phyloP scores from a whole-genome alignment of 1,284 basidiomycete genomes.

The Athelia sp. region DNA sequence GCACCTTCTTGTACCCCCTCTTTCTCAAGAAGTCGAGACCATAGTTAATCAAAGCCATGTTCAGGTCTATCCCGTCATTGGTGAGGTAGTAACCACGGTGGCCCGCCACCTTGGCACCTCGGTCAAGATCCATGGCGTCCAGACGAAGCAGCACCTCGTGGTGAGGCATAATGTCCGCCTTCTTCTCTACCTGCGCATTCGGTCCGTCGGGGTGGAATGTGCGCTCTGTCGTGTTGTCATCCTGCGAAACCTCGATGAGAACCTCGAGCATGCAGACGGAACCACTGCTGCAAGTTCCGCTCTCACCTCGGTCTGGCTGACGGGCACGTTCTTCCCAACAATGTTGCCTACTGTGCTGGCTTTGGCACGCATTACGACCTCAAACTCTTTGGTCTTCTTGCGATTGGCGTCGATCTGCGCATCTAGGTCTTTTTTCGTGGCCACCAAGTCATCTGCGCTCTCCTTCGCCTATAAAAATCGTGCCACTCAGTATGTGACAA shows the following conservation, averaged over 20 bases:
- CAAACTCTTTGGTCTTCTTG: slow-evolving; percentile 73
- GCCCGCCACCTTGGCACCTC: slow-evolving; percentile 89
- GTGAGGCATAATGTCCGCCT: slow-evolving; percentile 83
- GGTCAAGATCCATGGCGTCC: slow-evolving; percentile 94
- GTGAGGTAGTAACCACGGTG: slow-evolving; percentile 97
- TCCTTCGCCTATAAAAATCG: slow-evolving; percentile 70
- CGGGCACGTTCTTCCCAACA: slow-evolving; percentile 82
- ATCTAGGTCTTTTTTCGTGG: slow-evolving; percentile 77
- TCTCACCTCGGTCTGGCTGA: slow-evolving; percentile 84
- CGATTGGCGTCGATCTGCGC: slow-evolving; percentile 74
- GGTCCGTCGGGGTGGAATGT: slow-evolving; percentile 88
- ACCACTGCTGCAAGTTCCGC: too few relatives aligned
- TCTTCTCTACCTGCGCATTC: slow-evolving; percentile 54
- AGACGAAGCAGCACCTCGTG: slow-evolving; percentile 94
- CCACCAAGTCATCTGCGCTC: slow-evolving; percentile 82
- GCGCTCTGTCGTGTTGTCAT: slow-evolving; percentile 81
- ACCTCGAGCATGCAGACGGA: too few relatives aligned
- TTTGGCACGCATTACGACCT: slow-evolving; percentile 75
- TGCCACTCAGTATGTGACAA: neutral
- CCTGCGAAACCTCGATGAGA: slow-evolving; percentile 34
- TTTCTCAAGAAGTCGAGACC: slow-evolving; percentile 90
- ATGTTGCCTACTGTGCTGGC: slow-evolving; percentile 89
- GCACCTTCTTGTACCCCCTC: slow-evolving; percentile 87
- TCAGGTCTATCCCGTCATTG: slow-evolving; percentile 94
- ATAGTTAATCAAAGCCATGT: slow-evolving; percentile 94